Evolutionary conservation across 192 early-diverging fungal genomes (phyloP), one percentile per base, ranked within the genome.

Genomic region (Coemansia sp.): DNA sequence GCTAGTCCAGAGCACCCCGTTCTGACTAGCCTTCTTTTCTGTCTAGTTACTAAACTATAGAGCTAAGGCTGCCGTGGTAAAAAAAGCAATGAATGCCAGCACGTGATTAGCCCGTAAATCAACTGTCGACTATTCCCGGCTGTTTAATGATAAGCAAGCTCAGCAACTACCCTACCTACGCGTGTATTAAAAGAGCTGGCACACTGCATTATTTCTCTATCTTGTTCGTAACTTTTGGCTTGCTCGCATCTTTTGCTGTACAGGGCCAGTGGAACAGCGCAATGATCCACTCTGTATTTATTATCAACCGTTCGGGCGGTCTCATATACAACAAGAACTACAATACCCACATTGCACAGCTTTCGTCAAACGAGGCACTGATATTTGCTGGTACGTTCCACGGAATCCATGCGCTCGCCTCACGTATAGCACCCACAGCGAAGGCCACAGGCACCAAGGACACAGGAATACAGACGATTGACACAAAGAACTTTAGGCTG

Each of bases 371-470:
- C 81, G 97, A 99, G 76, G 97, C 98, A 60, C 85, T 99, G 18
- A 95, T 98, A n/a, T 83, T 99, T 52, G 97, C 97, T 0, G 97
- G 95, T 66, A 99, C 95, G 15, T 95, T 99, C 72, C 97, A 99
- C 63, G 93, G 96, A 65, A 92, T 99, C 52, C 97, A 99, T 65
- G 95, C 95, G 6, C 94, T 99, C 58, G 93, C 97, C 6, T 90
- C 95, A 48, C 89, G 93, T 60, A 94, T 99, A 23, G 93, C 94
- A 9, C 97, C 97, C 2, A 87, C 92, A 1, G 61, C 63, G 15
- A 71, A 61, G 37, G 26, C 60, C 19, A 18, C 56, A 19, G 38
- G 72, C 1, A 81, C 84, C 40, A 83, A 77, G 16, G 96, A 95
- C 19, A 85, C 85, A 16, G 96, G 97, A 6, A 90, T 98, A 56